Conservation (phyloP, 2,329 filamentous ascomycete genomes). For the Diaporthe citrichinensis region DNA sequence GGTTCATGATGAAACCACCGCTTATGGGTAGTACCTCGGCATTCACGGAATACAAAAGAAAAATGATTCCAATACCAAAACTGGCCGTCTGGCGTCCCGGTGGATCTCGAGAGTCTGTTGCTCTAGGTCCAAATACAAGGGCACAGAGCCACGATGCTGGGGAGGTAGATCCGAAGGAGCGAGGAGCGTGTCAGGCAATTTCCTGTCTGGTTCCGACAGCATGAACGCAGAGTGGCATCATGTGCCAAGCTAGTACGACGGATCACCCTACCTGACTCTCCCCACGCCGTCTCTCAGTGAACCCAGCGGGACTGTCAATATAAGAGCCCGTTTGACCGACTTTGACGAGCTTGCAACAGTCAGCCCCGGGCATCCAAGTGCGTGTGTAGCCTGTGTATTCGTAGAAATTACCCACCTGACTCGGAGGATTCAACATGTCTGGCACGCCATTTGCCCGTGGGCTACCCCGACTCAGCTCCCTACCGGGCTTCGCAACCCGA, state of each 20-base stretch:
- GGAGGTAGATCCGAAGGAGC: slow-evolving; percentile 21
- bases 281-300: not conserved
- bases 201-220: slow-evolving; percentile 31
- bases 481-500: slow-evolving; percentile 33
- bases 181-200: slow-evolving; percentile 33
- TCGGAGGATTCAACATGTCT: slow-evolving; percentile 37
- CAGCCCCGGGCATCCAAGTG: slow-evolving; percentile 5
- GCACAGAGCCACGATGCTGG: slow-evolving; percentile 13
- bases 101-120: not conserved
- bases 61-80: slow-evolving; percentile 49
- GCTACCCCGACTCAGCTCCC: slow-evolving; percentile 37
- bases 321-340: not conserved
- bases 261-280: slow-evolving; percentile 36
- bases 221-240: slow-evolving; percentile 42
- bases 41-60: slow-evolving; percentile 63
- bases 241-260: slow-evolving; percentile 32
- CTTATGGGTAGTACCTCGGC: slow-evolving; percentile 49
- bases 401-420: slow-evolving; percentile 1
- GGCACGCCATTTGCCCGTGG: slow-evolving; percentile 34
- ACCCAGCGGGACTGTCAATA: not conserved
- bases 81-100: slow-evolving; percentile 26
- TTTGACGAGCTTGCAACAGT: not conserved
- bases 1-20: slow-evolving; percentile 41
- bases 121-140: not conserved
- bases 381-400: not conserved